phyloP scores from a whole-genome alignment of 768 basidiomycete genomes.

The Pleurotus salmoneostramineus region DNA sequence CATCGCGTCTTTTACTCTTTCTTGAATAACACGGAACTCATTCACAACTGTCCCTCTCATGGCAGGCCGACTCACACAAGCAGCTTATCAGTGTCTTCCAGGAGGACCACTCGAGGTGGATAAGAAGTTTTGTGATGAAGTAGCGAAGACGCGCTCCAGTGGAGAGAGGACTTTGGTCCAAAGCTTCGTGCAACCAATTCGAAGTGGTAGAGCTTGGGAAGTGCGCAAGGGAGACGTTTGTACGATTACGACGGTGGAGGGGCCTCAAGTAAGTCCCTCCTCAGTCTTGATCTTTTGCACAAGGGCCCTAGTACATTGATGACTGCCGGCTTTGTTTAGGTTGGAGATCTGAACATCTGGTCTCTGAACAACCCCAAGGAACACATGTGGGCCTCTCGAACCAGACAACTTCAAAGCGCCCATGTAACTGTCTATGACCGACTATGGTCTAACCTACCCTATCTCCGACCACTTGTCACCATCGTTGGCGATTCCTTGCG shows the following conservation, averaged over 20 bases:
- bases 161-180: slow-evolving; percentile 13
- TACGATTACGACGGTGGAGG: slow-evolving; percentile 17
- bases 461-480: slow-evolving; percentile 16
- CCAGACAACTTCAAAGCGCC: slow-evolving; percentile 18
- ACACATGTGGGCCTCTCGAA: slow-evolving; percentile 17
- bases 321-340: neutral
- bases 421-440: slow-evolving; percentile 19
- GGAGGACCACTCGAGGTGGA: slow-evolving; percentile 14
- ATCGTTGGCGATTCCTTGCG: slow-evolving; percentile 15
- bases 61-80: slow-evolving; percentile 10
- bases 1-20: neutral
- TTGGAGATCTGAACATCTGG: slow-evolving; percentile 18
- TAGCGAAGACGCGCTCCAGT: slow-evolving; percentile 1
- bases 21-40: neutral
- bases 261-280: slow-evolving; percentile 14
- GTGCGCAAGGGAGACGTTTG: slow-evolving; percentile 15
- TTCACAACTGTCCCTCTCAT: neutral
- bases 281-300: neutral
- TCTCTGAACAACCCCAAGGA: slow-evolving; percentile 13
- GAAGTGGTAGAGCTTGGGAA: slow-evolving; percentile 17
- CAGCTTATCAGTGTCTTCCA: slow-evolving; percentile 12
- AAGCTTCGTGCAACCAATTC: slow-evolving; percentile 15
- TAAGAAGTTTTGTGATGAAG: slow-evolving; percentile 14
- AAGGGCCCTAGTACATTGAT: neutral
- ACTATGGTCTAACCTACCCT: slow-evolving; percentile 20